Percentiles rank a stretch among this genome's conserved stretches.
Conservation (phyloP, 495 filamentous ascomycete genomes). For the Hypoxylon lenormandii region DNA sequence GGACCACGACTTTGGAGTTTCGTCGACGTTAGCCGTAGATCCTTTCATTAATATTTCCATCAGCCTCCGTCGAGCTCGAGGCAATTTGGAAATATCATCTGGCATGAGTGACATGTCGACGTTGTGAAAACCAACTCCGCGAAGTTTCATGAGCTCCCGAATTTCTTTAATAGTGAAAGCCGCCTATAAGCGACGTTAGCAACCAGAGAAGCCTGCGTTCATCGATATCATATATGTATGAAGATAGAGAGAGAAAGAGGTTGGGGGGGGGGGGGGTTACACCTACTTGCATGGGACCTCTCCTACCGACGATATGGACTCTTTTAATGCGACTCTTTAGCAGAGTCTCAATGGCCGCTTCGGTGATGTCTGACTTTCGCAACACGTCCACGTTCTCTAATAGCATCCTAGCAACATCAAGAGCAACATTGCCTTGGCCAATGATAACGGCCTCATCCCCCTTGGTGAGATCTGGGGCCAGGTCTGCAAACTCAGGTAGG, state of each 20-base stretch:
- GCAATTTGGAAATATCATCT: conserved; percentile 70
- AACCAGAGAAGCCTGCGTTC: conserved; percentile 63
- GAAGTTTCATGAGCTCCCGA: conserved; percentile 85
- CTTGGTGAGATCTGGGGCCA: conserved; percentile 79
- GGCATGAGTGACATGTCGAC: conserved; percentile 74
- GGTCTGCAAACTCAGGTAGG: conserved; percentile 79
- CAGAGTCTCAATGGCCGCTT: conserved; percentile 79
- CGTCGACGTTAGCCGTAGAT: conserved; percentile 62
- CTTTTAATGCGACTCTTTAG: conserved; percentile 78
- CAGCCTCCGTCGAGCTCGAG: conserved; percentile 78
- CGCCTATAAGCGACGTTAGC: conserved; percentile 63
- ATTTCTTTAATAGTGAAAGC: conserved; percentile 95
- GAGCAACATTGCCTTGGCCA: conserved; percentile 93
- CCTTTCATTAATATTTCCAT: conserved; percentile 83
- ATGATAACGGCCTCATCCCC: conserved; percentile 90
- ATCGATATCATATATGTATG: conserved; percentile 63
- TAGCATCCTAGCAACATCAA: conserved; percentile 92
- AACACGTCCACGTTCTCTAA: conserved; percentile 77
- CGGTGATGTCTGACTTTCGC: conserved; percentile 86
- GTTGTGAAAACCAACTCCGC: conserved; percentile 75
- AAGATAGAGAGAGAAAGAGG: no score
- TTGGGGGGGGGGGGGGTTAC: no score
- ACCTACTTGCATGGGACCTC: conserved; percentile 84
- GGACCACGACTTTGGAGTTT: conserved; percentile 77
- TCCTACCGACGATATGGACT: conserved; percentile 84